phyloP scores from a whole-genome alignment of 805 yeast species.

The Saccharomyces paradoxus region DNA sequence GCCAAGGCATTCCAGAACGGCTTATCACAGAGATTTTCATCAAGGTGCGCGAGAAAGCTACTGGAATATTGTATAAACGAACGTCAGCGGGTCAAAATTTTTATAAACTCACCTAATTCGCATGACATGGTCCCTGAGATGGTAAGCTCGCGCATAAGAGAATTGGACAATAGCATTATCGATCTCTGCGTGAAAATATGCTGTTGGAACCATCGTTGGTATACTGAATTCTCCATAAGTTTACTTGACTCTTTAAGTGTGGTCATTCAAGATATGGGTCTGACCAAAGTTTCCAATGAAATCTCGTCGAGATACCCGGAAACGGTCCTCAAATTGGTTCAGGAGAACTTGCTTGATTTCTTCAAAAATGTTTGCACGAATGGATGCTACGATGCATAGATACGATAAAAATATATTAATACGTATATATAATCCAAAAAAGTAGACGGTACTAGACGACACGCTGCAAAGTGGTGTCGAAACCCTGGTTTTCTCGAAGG shows the following conservation, averaged over 20 bases:
- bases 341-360: constrained; percentile 24
- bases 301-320: constrained; percentile 59
- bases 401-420: not conserved
- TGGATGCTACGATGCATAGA: constrained; percentile 22
- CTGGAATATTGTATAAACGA: constrained; percentile 57
- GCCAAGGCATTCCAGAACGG: constrained; percentile 74
- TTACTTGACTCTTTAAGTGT: constrained; percentile 49
- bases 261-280: constrained; percentile 68
- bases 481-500: not conserved
- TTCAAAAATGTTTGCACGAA: constrained; percentile 23
- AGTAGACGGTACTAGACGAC: not conserved
- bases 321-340: constrained; percentile 21
- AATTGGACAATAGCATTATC: constrained; percentile 48
- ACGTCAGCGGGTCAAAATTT: constrained; percentile 24
- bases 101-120: constrained; percentile 16
- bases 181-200: constrained; percentile 64
- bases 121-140: constrained; percentile 24
- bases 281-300: constrained; percentile 65
- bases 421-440: not conserved
- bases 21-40: constrained; percentile 66
- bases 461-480: not conserved
- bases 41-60: constrained; percentile 67
- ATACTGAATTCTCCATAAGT: constrained; percentile 75
- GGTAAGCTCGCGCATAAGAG: constrained; percentile 26
- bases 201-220: constrained; percentile 99